Percentiles rank a stretch among this genome's conserved stretches.
Evolutionary conservation across 1,284 basidiomycete genomes (phyloP).

Genomic region (Microbotryomycetes sp.): DNA sequence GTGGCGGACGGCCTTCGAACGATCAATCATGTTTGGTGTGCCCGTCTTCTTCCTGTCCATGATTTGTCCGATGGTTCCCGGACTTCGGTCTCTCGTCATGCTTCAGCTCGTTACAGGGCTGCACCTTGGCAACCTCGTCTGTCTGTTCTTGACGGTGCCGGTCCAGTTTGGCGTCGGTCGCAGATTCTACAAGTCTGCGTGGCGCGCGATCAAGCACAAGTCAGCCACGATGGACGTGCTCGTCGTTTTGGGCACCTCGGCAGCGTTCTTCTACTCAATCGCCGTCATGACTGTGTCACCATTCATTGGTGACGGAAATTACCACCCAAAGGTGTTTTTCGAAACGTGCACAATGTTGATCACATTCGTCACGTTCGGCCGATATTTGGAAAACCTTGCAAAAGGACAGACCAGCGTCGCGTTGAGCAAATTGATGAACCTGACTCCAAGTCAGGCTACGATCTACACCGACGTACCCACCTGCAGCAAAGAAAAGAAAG

Average conservation of each 20-base stretch:
- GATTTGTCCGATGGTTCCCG: constrained; percentile 68
- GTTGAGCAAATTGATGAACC: constrained; percentile 88
- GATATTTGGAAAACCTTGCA: constrained; percentile 91
- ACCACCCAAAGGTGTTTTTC: constrained; percentile 85
- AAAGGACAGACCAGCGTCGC: constrained; percentile 97
- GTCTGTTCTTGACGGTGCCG: constrained; percentile 76
- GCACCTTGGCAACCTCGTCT: constrained; percentile 76
- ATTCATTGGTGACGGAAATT: constrained; percentile 51
- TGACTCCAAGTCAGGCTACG: constrained; percentile 88
- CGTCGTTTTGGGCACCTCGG: constrained; percentile 87
- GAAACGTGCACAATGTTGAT: constrained; percentile 99
- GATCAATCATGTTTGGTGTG: constrained; percentile 69
- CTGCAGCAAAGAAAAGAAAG: constrained; percentile 75
- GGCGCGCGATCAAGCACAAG: constrained; percentile 80
- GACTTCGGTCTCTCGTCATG: constrained; percentile 50
- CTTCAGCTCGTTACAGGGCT: constrained; percentile 56
- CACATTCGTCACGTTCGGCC: constrained; percentile 90
- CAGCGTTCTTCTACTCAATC: constrained; percentile 86
- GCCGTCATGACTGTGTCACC: constrained; percentile 62
- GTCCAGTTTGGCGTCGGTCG: constrained; percentile 87
- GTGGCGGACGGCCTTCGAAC: constrained; percentile 76
- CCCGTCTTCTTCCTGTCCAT: constrained; percentile 91
- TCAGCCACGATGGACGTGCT: constrained; percentile 87
- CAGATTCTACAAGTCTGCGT: constrained; percentile 83
- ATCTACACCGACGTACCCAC: constrained; percentile 79